Conservation (phyloP, 345 rosid genomes). For the Aquilaria sinensis region DNA sequence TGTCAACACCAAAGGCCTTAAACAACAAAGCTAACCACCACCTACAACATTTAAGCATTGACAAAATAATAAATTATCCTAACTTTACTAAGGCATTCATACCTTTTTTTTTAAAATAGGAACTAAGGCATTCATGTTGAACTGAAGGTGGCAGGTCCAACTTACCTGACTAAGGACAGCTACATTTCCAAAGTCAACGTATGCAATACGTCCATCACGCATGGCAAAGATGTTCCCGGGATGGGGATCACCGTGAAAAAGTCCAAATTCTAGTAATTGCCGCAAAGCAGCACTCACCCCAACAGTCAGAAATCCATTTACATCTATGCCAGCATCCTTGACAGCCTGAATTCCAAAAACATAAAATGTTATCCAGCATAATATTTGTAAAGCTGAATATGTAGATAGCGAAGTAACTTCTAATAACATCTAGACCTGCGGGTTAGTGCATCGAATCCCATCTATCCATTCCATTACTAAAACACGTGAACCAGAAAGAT, state of each 20-base stretch:
- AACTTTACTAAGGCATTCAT: too few species aligned
- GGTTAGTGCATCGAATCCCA: slow-evolving; percentile 95
- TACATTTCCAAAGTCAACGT: slow-evolving; percentile 98
- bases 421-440: slow-evolving; percentile 53
- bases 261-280: slow-evolving; percentile 89
- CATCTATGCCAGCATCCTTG: slow-evolving; percentile 82
- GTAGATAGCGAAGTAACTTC: slow-evolving; percentile 9
- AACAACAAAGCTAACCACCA: too few species aligned
- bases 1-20: too few species aligned
- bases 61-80: too few species aligned
- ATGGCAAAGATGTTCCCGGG: slow-evolving; percentile 98
- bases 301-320: slow-evolving; percentile 84
- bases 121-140: neutral
- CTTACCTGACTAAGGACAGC: slow-evolving; percentile 96
- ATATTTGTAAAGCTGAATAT: slow-evolving; percentile 1
- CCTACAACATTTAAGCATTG: too few species aligned
- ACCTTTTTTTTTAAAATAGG: too few species aligned
- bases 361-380: slow-evolving; percentile 11
- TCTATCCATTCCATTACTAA: slow-evolving; percentile 99
- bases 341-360: slow-evolving; percentile 54
- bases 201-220: slow-evolving; percentile 97
- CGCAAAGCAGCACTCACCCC: slow-evolving; percentile 98
- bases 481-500: slow-evolving; percentile 88
- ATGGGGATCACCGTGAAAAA: slow-evolving; percentile 98
- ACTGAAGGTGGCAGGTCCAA: slow-evolving; percentile 8